phyloP scores from a whole-genome alignment of 2,329 filamentous ascomycete species.

The Exophiala lecanii-corni region DNA sequence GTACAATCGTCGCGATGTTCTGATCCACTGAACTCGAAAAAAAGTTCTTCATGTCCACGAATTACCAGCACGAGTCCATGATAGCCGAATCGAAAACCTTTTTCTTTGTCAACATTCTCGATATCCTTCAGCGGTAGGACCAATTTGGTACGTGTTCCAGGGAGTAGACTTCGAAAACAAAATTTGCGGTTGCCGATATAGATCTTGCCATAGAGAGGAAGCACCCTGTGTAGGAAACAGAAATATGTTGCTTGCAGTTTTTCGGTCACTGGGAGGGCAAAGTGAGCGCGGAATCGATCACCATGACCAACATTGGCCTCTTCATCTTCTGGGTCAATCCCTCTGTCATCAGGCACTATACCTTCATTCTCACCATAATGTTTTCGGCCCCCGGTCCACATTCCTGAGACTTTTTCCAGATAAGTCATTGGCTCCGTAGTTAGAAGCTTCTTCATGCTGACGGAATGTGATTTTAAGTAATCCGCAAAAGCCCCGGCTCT shows the following conservation, averaged over 20 bases:
- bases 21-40: conserved; percentile 81
- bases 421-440: conserved; percentile 94
- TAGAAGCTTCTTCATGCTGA: conserved; percentile 74
- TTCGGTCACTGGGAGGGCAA: conserved; percentile 79
- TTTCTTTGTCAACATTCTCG: conserved; percentile 90
- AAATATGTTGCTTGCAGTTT: conserved; percentile 85
- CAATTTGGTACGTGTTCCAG: conserved; percentile 85
- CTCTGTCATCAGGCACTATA: conserved; percentile 61
- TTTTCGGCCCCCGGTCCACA: conserved; percentile 87
- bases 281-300: conserved; percentile 78
- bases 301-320: conserved; percentile 51
- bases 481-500: conserved; percentile 77
- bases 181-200: conserved; percentile 85
- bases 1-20: conserved; percentile 85
- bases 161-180: conserved; percentile 87
- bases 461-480: conserved; percentile 73
- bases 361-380: conserved; percentile 76
- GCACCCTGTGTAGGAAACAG: conserved; percentile 80
- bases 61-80: conserved; percentile 90
- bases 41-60: conserved; percentile 87
- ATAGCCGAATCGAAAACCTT: conserved; percentile 88
- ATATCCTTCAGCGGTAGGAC: conserved; percentile 87
- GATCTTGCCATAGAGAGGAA: conserved; percentile 93
- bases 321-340: conserved; percentile 53
- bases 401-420: conserved; percentile 91